Conservation (phyloP, 2,329 filamentous ascomycete species). For the Pleochaeta shiraiana region DNA sequence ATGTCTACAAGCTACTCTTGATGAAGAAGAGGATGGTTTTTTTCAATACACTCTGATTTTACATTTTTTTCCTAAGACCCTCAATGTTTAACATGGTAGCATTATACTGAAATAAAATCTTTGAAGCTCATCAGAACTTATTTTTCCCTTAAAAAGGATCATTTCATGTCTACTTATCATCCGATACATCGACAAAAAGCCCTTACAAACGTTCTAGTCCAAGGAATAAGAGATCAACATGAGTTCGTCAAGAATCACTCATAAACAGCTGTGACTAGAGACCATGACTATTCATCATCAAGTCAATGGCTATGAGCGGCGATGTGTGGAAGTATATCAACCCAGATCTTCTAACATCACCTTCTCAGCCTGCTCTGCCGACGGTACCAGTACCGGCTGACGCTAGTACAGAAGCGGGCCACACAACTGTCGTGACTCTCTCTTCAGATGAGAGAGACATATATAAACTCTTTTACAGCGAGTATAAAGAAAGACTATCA, state of each 20-base stretch:
- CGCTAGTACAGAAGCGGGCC: not conserved
- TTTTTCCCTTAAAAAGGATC: not conserved
- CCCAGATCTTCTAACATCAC: not conserved
- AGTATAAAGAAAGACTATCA: not conserved
- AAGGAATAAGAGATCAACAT: not conserved
- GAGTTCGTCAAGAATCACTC: not conserved
- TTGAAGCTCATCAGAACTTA: not conserved
- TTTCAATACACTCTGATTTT: too few species aligned
- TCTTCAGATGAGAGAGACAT: not conserved
- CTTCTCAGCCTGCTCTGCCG: not conserved
- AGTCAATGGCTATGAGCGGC: not conserved
- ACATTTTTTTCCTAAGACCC: not conserved
- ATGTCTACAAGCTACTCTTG: too few species aligned
- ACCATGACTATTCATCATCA: constrained; percentile 1
- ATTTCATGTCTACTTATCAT: not conserved
- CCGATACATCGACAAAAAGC: not conserved
- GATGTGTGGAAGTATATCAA: not conserved
- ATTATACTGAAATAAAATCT: not conserved
- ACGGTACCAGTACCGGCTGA: not conserved
- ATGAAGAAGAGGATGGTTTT: too few species aligned
- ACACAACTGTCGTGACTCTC: not conserved
- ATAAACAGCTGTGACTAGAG: not conserved
- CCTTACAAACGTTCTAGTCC: not conserved
- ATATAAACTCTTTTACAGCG: not conserved
- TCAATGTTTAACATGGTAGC: not conserved